A percentile compares a stretch with the other conserved stretches of the same genome.
Evolutionary conservation across 305 asterid genomes (phyloP).

Genomic region (Striga hermonthica): DNA sequence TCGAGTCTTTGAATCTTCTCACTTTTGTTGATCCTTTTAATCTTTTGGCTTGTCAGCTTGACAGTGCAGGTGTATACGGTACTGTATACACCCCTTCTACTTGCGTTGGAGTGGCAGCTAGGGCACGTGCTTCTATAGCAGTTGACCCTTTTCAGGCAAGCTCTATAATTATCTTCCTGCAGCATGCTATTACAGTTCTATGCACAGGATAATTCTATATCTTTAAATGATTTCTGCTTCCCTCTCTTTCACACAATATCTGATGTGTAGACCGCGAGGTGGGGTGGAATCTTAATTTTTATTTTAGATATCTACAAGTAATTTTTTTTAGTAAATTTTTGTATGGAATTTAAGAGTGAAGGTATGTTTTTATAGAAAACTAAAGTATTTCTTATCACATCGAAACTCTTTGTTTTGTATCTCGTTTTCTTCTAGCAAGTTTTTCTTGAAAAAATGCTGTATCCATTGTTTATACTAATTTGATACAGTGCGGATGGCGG

Average conservation of each 20-base stretch:
- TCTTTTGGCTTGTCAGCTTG: slow-evolving; percentile 34
- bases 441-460: too few relatives aligned
- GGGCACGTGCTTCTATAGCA: slow-evolving; percentile 38
- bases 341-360: too few relatives aligned
- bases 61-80: slow-evolving; percentile 28
- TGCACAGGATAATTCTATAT: slow-evolving; percentile 11
- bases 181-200: slow-evolving; percentile 14
- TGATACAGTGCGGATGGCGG: too few relatives aligned
- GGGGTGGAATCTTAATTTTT: too few relatives aligned
- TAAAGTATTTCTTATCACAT: too few relatives aligned
- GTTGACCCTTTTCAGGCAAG: slow-evolving; percentile 42
- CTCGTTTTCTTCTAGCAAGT: too few relatives aligned
- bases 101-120: slow-evolving; percentile 50
- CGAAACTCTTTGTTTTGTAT: too few relatives aligned
- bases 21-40: slow-evolving; percentile 26
- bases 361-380: too few relatives aligned
- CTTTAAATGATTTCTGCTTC: slow-evolving; percentile 10
- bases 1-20: neutral
- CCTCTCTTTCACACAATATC: neutral
- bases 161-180: slow-evolving; percentile 11
- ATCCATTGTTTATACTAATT: too few relatives aligned
- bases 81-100: slow-evolving; percentile 35
- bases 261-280: too few relatives aligned
- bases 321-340: too few relatives aligned
- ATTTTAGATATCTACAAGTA: too few relatives aligned